Percentiles rank a stretch among this genome's conserved stretches.
Conservation (phyloP, 2,329 filamentous ascomycete species). For the Aspergillus fumigatus region DNA sequence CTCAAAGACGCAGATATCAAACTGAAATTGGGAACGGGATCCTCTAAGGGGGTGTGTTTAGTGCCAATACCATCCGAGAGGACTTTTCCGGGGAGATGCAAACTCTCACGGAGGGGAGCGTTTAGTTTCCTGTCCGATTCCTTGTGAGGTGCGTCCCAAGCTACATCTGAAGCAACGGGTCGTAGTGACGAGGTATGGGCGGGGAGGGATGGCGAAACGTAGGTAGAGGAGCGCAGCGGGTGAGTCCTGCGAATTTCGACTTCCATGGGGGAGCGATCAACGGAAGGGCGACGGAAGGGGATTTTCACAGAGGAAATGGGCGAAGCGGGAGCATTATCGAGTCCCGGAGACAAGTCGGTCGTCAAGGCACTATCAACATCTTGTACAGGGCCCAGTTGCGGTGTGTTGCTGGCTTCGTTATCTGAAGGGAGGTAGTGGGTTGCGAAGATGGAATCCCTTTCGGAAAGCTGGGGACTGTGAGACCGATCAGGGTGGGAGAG, state of each 20-base stretch:
- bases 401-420: constrained; percentile 39
- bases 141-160: constrained; percentile 19
- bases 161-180: constrained; percentile 23
- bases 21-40: constrained; percentile 18
- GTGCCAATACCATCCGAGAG: constrained; percentile 22
- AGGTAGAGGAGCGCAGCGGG: constrained; percentile 25
- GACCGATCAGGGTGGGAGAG: constrained; percentile 21
- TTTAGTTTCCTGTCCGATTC: constrained; percentile 15
- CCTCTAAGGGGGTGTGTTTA: constrained; percentile 14
- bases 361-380: constrained; percentile 27
- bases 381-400: constrained; percentile 31
- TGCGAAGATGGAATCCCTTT: constrained; percentile 61
- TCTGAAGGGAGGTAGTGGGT: constrained; percentile 55
- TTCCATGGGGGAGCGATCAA: constrained; percentile 34
- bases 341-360: constrained; percentile 27
- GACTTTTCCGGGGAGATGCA: constrained; percentile 18
- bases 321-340: constrained; percentile 28
- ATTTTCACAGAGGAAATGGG: constrained; percentile 26
- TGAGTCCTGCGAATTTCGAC: constrained; percentile 32
- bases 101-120: constrained; percentile 12
- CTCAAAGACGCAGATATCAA: constrained; percentile 25
- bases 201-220: constrained; percentile 21
- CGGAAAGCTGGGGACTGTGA: constrained; percentile 51
- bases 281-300: constrained; percentile 24
- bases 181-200: constrained; percentile 20